Conservation (phyloP, 805 yeast genomes). For the Isabelozyma heimii region DNA sequence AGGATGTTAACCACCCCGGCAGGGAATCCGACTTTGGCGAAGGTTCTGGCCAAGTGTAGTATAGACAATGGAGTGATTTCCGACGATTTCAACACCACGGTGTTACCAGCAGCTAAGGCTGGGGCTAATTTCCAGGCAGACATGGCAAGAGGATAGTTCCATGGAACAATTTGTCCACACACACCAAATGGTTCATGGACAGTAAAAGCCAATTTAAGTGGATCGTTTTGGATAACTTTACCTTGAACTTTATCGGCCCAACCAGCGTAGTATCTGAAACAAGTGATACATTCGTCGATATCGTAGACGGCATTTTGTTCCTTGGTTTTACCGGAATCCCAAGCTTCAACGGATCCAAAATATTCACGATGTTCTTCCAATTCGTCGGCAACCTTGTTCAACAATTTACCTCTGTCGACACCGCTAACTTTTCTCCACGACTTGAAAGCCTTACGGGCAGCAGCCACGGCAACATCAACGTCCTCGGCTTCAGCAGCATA, state of each 20-base stretch:
- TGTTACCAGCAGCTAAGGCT: conserved; percentile 78
- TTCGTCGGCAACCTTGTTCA: conserved; percentile 36
- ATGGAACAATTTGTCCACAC: conserved; percentile 46
- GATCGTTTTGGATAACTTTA: conserved; percentile 40
- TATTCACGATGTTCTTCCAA: conserved; percentile 31
- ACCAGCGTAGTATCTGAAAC: conserved; percentile 55
- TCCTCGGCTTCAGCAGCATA: conserved; percentile 42
- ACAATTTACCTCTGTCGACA: conserved; percentile 35
- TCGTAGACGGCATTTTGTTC: conserved; percentile 49
- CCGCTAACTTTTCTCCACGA: conserved; percentile 48
- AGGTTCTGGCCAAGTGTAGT: conserved; percentile 56
- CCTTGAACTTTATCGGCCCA: conserved; percentile 62
- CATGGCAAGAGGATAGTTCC: conserved; percentile 55
- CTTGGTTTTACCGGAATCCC: conserved; percentile 49
- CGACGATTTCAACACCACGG: conserved; percentile 68
- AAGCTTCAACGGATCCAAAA: conserved; percentile 40
- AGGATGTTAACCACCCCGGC: conserved; percentile 73
- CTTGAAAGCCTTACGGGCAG: conserved; percentile 38
- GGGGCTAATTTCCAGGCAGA: conserved; percentile 82
- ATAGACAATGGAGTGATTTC: conserved; percentile 75
- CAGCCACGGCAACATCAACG: conserved; percentile 40
- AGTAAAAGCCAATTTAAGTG: conserved; percentile 60
- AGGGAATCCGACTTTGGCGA: conserved; percentile 69
- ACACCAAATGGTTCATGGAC: conserved; percentile 55
- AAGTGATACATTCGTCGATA: conserved; percentile 43